phyloP scores from a whole-genome alignment of 352 stramenopile genomes.

The Phytophthora citricola region DNA sequence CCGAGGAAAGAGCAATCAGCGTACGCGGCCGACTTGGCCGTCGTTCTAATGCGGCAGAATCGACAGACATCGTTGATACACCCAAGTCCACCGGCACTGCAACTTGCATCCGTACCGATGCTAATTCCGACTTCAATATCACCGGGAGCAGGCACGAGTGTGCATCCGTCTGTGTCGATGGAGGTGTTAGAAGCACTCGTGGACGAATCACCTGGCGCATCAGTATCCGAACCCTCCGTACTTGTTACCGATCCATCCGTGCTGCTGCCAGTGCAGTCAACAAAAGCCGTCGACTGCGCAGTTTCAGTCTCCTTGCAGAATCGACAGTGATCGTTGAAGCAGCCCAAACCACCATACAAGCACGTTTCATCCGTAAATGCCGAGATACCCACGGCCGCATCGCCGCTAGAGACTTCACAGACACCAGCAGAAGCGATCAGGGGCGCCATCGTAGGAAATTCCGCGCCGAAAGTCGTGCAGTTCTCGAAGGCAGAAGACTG shows the following conservation, averaged over 20 bases:
- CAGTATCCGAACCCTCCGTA: constrained; percentile 15
- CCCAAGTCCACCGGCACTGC: constrained; percentile 28
- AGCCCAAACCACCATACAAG: constrained; percentile 45
- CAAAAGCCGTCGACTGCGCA: constrained; percentile 40
- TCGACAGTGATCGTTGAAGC: constrained; percentile 49
- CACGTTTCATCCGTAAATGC: constrained; percentile 36
- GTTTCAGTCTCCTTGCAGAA: constrained; percentile 44
- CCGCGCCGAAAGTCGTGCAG: constrained; percentile 31
- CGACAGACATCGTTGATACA: constrained; percentile 41
- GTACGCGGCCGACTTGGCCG: constrained; percentile 20
- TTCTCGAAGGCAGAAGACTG: constrained; percentile 44
- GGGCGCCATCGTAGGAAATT: constrained; percentile 33
- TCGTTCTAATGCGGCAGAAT: constrained; percentile 34
- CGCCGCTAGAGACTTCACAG: constrained; percentile 32
- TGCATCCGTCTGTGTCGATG: constrained; percentile 6
- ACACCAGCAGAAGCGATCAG: constrained; percentile 10
- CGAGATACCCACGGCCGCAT: constrained; percentile 41
- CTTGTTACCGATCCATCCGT: constrained; percentile 14
- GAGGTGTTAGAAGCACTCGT: constrained; percentile 11
- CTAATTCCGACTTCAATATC: constrained; percentile 36
- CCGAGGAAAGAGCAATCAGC: constrained; percentile 24
- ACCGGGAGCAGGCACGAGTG: constrained; percentile 23
- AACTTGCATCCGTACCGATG: constrained; percentile 35
- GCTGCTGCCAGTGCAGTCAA: constrained; percentile 24
- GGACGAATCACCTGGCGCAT: constrained; percentile 8